phyloP scores from a whole-genome alignment of 371 early-diverging fungal genomes.

The Mortierella sp. region DNA sequence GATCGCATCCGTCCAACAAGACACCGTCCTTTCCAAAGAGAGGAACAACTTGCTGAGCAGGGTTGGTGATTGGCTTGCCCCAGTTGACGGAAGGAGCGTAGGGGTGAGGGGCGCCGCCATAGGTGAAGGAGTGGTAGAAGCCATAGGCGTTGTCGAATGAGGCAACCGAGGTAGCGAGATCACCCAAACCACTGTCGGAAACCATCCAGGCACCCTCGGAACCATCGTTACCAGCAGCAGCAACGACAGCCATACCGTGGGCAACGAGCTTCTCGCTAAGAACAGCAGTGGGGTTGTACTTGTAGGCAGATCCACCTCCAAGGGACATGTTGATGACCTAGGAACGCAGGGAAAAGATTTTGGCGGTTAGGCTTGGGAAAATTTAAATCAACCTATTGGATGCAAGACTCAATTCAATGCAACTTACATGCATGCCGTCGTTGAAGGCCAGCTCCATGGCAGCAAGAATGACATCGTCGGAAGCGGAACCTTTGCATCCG shows the following conservation, averaged over 20 bases:
- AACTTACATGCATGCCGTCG: conserved; percentile 67
- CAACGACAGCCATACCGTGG: conserved; percentile 58
- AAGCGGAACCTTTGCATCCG: conserved; percentile 68
- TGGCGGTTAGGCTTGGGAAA: too few species aligned
- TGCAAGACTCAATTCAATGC: neutral
- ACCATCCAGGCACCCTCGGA: conserved; percentile 68
- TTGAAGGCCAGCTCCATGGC: conserved; percentile 69
- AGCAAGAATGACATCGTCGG: conserved; percentile 67
- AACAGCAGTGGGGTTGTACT: conserved; percentile 55
- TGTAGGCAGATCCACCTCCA: conserved; percentile 64
- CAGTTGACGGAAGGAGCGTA: conserved; percentile 14
- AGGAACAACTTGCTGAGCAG: conserved; percentile 16
- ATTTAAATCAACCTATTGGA: neutral
- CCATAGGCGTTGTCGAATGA: conserved; percentile 69
- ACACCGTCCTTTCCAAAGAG: conserved; percentile 22
- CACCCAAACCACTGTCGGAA: conserved; percentile 69
- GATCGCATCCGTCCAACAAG: conserved; percentile 61
- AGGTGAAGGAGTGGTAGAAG: conserved; percentile 33
- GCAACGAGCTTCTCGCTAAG: conserved; percentile 55
- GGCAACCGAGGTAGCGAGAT: conserved; percentile 72
- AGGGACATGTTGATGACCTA: conserved; percentile 72
- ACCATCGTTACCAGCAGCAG: conserved; percentile 80
- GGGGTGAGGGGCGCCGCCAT: conserved; percentile 11
- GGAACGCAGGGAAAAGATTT: neutral
- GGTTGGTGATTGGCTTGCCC: conserved; percentile 11